Conservation (phyloP, 352 stramenopile genomes). For the Phytophthora niederhauseri region DNA sequence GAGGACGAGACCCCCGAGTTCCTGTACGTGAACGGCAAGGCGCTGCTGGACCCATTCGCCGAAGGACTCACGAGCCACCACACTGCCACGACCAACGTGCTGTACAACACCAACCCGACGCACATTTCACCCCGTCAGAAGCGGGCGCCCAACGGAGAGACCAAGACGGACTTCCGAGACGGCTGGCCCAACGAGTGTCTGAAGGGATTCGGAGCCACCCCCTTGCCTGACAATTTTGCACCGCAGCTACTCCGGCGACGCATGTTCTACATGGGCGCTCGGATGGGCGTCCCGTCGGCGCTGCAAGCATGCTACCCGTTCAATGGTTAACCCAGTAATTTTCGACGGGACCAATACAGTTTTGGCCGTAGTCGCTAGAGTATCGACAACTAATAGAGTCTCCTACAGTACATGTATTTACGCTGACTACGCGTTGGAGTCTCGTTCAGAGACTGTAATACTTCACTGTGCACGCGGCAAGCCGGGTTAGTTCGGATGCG, state of each 20-base stretch:
- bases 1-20: slow-evolving; percentile 44
- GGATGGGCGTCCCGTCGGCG: slow-evolving; percentile 28
- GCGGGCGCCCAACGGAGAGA: slow-evolving; percentile 28
- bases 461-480: too few relatives aligned
- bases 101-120: slow-evolving; percentile 58
- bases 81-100: slow-evolving; percentile 36
- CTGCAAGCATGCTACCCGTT: slow-evolving; percentile 41
- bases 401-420: too few relatives aligned
- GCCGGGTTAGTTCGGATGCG: too few relatives aligned
- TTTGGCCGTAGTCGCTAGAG: too few relatives aligned
- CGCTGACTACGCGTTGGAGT: too few relatives aligned
- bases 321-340: slow-evolving; percentile 21
- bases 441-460: too few relatives aligned
- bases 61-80: slow-evolving; percentile 28
- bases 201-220: slow-evolving; percentile 47
- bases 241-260: slow-evolving; percentile 42
- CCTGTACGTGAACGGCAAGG: slow-evolving; percentile 64
- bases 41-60: slow-evolving; percentile 40
- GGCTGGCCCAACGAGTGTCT: slow-evolving; percentile 53
- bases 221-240: slow-evolving; percentile 42
- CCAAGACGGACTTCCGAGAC: slow-evolving; percentile 23
- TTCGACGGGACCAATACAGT: background rate
- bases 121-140: slow-evolving; percentile 43
- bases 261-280: slow-evolving; percentile 48
- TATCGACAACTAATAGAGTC: too few relatives aligned